Percentiles rank a stretch among this genome's conserved stretches.
phyloP scores from a whole-genome alignment of 441 rosid species.

The Pelargonium fulgidum region DNA sequence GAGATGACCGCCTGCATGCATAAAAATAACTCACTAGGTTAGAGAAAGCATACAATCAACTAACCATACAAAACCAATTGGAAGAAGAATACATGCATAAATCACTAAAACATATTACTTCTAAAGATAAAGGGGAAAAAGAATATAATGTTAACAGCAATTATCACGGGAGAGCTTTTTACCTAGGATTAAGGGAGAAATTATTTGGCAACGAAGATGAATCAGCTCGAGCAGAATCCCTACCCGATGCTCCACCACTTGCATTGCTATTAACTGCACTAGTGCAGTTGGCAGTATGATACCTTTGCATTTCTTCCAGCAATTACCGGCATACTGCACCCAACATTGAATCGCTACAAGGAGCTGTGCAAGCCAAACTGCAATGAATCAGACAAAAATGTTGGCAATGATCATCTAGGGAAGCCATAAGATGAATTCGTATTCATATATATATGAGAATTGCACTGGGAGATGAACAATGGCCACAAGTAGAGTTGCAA shows the following conservation, averaged over 20 bases:
- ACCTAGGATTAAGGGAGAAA: constrained; percentile 70
- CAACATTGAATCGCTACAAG: constrained; percentile 47
- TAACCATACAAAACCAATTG: not conserved
- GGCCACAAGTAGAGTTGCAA: not conserved
- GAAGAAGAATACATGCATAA: not conserved
- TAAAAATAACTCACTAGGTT: constrained; percentile 8
- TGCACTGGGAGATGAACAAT: not conserved
- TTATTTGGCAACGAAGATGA: constrained; percentile 60
- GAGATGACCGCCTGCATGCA: constrained; percentile 64
- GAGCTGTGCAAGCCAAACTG: constrained; percentile 37
- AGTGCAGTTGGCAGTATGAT: constrained; percentile 79
- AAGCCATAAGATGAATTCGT: not conserved
- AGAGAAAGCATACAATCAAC: not conserved
- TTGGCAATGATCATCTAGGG: constrained; percentile 6
- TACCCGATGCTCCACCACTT: constrained; percentile 66
- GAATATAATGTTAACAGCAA: not conserved
- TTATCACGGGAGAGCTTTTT: constrained; percentile 18
- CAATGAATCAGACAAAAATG: constrained; percentile 21
- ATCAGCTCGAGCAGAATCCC: constrained; percentile 73
- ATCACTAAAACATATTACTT: not conserved
- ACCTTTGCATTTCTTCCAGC: constrained; percentile 98
- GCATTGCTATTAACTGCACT: constrained; percentile 86
- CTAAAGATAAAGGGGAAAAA: not conserved
- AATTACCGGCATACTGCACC: constrained; percentile 82
- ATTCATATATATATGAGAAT: not conserved